Percentiles rank a stretch among this genome's conserved stretches.
These are phyloP conservation scores for Cladosporium sp. DNA, from an alignment of 2,329 filamentous ascomycete genomes.

Conservation along the genomic window DNA sequence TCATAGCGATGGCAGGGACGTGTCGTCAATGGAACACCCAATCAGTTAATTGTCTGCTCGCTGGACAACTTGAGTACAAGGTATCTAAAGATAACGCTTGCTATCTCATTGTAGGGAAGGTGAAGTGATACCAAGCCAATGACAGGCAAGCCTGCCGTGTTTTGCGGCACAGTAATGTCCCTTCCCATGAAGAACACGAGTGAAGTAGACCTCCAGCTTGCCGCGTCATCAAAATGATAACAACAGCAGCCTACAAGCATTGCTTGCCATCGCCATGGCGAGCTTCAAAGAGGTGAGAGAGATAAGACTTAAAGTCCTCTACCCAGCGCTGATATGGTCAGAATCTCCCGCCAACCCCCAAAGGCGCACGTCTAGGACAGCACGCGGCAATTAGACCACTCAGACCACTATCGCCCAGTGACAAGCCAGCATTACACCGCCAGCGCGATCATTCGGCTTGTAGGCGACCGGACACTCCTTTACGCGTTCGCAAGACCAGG, in stretches of 20 bases:
- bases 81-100: too few species aligned
- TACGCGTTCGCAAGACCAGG: conserved; percentile 33
- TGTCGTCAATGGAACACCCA: too few species aligned
- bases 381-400: not conserved
- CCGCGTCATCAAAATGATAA: too few species aligned
- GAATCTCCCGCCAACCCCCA: conserved; percentile 8
- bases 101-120: too few species aligned
- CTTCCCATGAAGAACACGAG: too few species aligned
- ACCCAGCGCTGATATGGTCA: not conserved
- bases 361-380: not conserved
- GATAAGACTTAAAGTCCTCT: not conserved
- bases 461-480: conserved; percentile 24
- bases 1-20: too few species aligned
- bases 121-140: too few species aligned
- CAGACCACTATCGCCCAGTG: conserved; percentile 22
- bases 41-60: too few species aligned
- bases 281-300: conserved; percentile 25
- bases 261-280: conserved; percentile 25
- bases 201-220: too few species aligned
- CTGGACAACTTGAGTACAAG: not conserved
- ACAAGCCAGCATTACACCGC: conserved; percentile 24
- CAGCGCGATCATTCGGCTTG: conserved; percentile 32
- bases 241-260: too few species aligned
- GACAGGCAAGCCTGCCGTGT: too few species aligned
- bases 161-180: too few species aligned